A percentile compares a stretch with the other conserved stretches of the same genome.
These are phyloP conservation scores for Hanseniaspora taiwanica DNA, from an alignment of 805 yeast genomes.

Conservation along the genomic window DNA sequence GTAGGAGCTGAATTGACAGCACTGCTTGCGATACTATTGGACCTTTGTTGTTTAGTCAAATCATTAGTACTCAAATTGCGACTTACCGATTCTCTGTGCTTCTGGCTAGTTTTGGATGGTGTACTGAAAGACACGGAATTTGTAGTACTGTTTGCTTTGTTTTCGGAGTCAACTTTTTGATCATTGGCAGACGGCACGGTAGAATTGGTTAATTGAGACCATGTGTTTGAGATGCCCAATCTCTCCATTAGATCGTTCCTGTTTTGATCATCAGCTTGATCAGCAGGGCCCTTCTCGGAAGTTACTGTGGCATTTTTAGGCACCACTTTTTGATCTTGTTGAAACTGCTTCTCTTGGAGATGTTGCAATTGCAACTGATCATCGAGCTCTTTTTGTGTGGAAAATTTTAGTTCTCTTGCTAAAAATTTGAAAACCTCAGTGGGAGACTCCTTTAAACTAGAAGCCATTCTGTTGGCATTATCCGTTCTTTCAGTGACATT, in stretches of 20 bases:
- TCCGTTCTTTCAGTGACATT: conserved; percentile 2
- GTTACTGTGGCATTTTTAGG: conserved; percentile 4
- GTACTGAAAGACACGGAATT: too few relatives aligned
- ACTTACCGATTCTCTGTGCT: too few relatives aligned
- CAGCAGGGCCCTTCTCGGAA: conserved; percentile 16
- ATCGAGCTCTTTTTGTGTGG: conserved; percentile 9
- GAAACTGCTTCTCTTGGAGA: background rate
- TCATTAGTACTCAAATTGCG: too few relatives aligned
- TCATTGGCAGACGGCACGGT: too few relatives aligned
- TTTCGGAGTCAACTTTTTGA: background rate
- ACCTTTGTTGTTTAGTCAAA: too few relatives aligned
- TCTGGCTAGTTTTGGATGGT: too few relatives aligned
- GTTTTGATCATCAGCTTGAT: conserved; percentile 11
- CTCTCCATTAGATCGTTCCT: conserved; percentile 16
- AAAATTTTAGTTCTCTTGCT: conserved; percentile 22
- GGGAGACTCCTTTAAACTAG: conserved; percentile 18
- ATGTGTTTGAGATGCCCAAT: conserved; percentile 11
- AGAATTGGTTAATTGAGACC: background rate
- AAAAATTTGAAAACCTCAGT: conserved; percentile 21
- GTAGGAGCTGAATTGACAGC: too few relatives aligned
- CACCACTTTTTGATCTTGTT: background rate
- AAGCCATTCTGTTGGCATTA: conserved; percentile 3
- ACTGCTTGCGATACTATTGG: too few relatives aligned
- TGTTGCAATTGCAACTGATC: conserved; percentile 7
- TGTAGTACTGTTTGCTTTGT: background rate